Evolutionary conservation across 2,329 filamentous ascomycete genomes (phyloP).

Genomic region (Talaromyces sp.): DNA sequence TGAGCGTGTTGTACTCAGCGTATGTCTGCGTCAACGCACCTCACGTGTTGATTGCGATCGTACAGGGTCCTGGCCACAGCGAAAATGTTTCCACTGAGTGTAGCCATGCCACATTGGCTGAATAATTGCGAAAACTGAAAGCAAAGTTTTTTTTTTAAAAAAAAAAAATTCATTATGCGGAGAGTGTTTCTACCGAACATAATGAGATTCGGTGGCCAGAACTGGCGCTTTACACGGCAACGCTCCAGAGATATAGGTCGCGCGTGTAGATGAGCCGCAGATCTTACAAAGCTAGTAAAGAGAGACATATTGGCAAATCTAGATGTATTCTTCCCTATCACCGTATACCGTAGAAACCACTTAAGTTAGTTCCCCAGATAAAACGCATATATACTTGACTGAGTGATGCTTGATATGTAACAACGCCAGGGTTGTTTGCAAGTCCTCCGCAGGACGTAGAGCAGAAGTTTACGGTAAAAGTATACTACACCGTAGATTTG

Average conservation of each 20-base stretch:
- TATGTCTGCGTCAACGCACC: background rate
- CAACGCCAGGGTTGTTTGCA: too few species aligned
- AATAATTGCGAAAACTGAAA: background rate
- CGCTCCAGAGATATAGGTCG: background rate
- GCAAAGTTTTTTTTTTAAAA: background rate
- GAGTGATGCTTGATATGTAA: too few species aligned
- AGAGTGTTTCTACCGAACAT: background rate
- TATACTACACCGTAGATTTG: too few species aligned
- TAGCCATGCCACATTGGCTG: background rate
- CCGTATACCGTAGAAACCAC: too few species aligned
- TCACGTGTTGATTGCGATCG: background rate
- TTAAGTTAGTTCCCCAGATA: too few species aligned
- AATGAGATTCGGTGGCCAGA: background rate
- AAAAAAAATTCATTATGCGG: background rate
- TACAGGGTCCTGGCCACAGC: background rate
- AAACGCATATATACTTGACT: too few species aligned
- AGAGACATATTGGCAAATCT: too few species aligned
- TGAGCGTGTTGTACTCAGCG: background rate
- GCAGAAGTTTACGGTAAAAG: too few species aligned
- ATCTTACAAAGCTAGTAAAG: too few species aligned
- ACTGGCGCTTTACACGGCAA: background rate
- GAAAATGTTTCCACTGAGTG: background rate
- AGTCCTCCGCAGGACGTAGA: too few species aligned
- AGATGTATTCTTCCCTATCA: too few species aligned
- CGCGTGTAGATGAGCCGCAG: background rate